A percentile compares a stretch with the other conserved stretches of the same genome.
Evolutionary conservation across 345 rosid genomes (phyloP).

Genomic region (Eucalyptus leucophloia): DNA sequence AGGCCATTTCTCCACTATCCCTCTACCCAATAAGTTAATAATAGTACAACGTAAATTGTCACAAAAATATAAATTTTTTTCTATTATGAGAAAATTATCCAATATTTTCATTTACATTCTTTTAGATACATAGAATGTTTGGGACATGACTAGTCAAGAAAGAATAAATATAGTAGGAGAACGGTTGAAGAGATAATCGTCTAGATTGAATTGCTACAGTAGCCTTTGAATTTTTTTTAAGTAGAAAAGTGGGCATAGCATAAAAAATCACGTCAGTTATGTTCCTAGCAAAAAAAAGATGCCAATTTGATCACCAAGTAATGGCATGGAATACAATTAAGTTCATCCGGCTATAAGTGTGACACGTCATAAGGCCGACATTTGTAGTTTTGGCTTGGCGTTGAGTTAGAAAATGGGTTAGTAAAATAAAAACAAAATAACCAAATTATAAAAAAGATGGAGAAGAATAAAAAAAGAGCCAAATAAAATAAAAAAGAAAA

Average conservation of each 20-base stretch:
- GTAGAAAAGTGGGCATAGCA: not conserved
- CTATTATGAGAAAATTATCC: not conserved
- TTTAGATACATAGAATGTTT: not conserved
- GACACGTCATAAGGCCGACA: not conserved
- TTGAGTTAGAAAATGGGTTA: not conserved
- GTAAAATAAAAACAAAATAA: too few relatives aligned
- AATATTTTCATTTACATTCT: not conserved
- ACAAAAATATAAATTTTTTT: not conserved
- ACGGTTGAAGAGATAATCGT: not conserved
- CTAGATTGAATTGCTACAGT: fast-evolving
- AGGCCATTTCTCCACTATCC: not conserved
- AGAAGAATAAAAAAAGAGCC: too few relatives aligned
- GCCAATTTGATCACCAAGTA: not conserved
- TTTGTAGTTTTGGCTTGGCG: not conserved
- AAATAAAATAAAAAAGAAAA: too few relatives aligned
- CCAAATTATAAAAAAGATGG: not conserved
- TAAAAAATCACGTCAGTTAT: not conserved
- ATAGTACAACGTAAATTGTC: not conserved
- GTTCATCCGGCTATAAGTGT: not conserved
- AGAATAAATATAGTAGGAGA: not conserved
- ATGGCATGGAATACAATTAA: not conserved
- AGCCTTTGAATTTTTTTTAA: not conserved
- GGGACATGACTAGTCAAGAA: not conserved
- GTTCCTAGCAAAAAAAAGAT: not conserved
- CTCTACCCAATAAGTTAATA: not conserved